A percentile compares a stretch with the other conserved stretches of the same genome.
Evolutionary conservation across 2,329 filamentous ascomycete species (phyloP).

Genomic region (Clonostachys chloroleuca): DNA sequence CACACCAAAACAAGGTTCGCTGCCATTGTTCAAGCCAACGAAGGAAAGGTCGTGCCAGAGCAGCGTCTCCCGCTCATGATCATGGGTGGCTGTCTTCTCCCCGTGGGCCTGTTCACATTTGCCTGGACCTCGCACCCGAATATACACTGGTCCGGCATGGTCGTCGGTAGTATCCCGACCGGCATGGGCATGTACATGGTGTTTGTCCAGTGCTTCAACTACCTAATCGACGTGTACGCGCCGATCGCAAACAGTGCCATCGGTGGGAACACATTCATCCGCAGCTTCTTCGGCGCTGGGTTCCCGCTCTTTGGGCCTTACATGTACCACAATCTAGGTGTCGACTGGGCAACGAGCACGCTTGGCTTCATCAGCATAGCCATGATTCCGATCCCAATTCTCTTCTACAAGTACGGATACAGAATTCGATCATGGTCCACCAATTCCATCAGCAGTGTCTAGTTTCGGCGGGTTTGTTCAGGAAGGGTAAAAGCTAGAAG

Average conservation of each 20-base stretch:
- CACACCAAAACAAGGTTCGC: constrained; percentile 42
- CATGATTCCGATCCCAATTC: constrained; percentile 58
- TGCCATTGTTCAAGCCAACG: constrained; percentile 29
- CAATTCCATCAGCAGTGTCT: too few species aligned
- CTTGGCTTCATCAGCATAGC: constrained; percentile 64
- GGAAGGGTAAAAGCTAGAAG: too few species aligned
- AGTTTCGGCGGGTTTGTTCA: too few species aligned
- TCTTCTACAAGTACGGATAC: constrained; percentile 32
- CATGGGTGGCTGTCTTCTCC: constrained; percentile 47
- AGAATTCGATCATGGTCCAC: too few species aligned
- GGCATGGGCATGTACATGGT: constrained; percentile 53
- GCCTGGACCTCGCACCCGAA: constrained; percentile 50
- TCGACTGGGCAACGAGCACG: constrained; percentile 67
- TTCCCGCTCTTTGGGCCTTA: constrained; percentile 63
- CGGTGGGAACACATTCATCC: constrained; percentile 64
- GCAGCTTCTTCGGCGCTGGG: constrained; percentile 61
- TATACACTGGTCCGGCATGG: constrained; percentile 47
- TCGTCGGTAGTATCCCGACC: constrained; percentile 28
- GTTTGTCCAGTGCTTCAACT: constrained; percentile 55
- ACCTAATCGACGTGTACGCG: constrained; percentile 61
- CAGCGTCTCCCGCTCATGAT: constrained; percentile 50
- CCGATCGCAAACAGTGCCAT: constrained; percentile 69
- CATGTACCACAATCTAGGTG: constrained; percentile 51
- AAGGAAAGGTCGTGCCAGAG: constrained; percentile 45
- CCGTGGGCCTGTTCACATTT: constrained; percentile 55